Evolutionary conservation across 257 asterid species (phyloP).

Genomic region (Echium plantagineum): DNA sequence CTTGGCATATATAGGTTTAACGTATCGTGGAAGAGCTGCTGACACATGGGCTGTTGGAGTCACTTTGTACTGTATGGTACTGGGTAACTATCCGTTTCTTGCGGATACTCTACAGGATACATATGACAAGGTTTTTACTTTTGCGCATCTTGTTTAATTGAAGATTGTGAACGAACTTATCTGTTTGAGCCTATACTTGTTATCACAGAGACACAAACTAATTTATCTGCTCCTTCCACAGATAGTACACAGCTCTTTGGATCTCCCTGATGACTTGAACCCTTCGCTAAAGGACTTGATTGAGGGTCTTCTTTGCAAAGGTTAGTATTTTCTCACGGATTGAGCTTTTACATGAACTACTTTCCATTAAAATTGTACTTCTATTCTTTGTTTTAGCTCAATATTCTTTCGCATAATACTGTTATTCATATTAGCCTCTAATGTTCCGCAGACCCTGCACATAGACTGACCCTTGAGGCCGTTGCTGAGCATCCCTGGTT

Average conservation of each 20-base stretch:
- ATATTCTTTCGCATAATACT: no score
- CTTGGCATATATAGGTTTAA: conserved; percentile 33
- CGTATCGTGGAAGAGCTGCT: conserved; percentile 55
- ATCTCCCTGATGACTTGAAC: conserved; percentile 60
- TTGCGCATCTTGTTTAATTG: conserved; percentile 5
- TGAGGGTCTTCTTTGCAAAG: conserved; percentile 95
- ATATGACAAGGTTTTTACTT: conserved; percentile 60
- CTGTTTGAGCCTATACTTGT: neutral
- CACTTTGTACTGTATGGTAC: conserved; percentile 57
- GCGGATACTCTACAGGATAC: conserved; percentile 96
- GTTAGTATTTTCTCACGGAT: conserved; percentile 18
- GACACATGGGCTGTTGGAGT: conserved; percentile 98
- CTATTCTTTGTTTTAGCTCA: neutral
- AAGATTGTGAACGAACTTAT: neutral
- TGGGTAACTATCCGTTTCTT: conserved; percentile 76
- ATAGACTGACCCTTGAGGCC: conserved; percentile 51
- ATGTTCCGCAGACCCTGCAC: conserved; percentile 53
- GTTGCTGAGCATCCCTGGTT: conserved; percentile 75
- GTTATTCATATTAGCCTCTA: neutral
- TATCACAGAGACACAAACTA: neutral
- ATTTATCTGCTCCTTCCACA: conserved; percentile 12
- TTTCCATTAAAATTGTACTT: no score
- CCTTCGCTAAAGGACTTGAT: conserved; percentile 62
- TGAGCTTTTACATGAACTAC: neutral
- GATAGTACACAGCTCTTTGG: conserved; percentile 70